Evolutionary conservation across 768 basidiomycete species (phyloP), one percentile per base, ranked within the genome.

Genomic region (Leccinum uliginosum): DNA sequence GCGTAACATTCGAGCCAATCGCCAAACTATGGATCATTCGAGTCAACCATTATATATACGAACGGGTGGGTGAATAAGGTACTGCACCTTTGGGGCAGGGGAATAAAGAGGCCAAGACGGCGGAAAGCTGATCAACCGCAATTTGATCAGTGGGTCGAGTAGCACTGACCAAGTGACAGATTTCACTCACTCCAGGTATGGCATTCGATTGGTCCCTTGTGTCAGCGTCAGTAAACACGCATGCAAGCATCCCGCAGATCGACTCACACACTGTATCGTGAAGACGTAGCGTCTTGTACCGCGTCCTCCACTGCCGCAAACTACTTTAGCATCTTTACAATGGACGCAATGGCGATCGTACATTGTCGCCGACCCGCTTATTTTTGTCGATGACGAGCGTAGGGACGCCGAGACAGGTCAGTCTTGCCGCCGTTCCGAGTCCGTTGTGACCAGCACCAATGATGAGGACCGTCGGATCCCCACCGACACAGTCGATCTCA

Each of bases 401-500:
- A 6, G 74, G 65, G 15, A 90, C 73, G n/a, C 79, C 80, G 29
- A 89, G 71, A 40, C 71, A 72, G 59, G 83, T 82, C 59, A 91
- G 72, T 26, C 86, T 74, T 1, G 86, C 85, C 0, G 87, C 87
- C 2, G 82, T 63, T 38, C 74, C 80, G 34, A 91, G 70, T 4
- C 88, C 89, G 59, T 80, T 79, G 56, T 89, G 89, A 1, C 86
- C 86, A 5, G 78, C 85, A 12, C 86, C 84, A 26, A 87, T 74
- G 46, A 89, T 69, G 38, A 89, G 71, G 6, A 89, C 88, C 2
- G 75, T 75, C 0, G 85, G 86, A 35, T 79, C 74, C 11, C 58
- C 61, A 19, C 75, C 76, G 34, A 71, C 73, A 60, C 84, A 84
- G 26, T 76, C 73, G 8, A 65, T 54, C 59, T 80, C 76, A 8